Base-by-base conservation (phyloP, 306 rosid species). In the Bauhinia variegata region DNA sequence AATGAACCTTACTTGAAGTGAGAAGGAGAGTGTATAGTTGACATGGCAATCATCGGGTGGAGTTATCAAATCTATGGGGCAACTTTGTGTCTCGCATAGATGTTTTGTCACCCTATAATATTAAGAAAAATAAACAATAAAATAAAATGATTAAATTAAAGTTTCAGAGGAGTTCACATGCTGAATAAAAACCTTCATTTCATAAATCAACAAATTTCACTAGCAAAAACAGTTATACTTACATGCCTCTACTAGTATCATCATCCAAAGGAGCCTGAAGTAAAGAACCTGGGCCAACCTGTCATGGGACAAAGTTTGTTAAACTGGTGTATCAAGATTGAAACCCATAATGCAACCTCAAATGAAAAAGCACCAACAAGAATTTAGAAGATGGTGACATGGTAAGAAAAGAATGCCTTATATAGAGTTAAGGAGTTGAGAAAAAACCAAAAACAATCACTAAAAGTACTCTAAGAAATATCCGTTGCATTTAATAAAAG, bases 21-120 rank as follows among this genome's bases (percentile, higher is more conserved):
- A 93, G 79, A 89, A 89, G 63, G 98, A 86, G 41, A 87, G 97
- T 7, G 98, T 89, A 74, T 89, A 88, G 68, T 93, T 93, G 75
- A 89, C 91, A 83, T 93, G 98, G 82, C 98, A 93, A 70, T 93
- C 98, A 12, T 93, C 98, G 54, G 98, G 98, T 37, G 98, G 98
- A 61, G 97, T 88, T 65, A 93, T 86, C 80, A 93, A 78, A 85
- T 93, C 97, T 63, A 76, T 68, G 1, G 98, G 98, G 75, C 98
- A 93, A 66, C 79, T 77, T 77, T 80, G 86, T 65, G 89, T 78
- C 63, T 89, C 89, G 44, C 98, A 93, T 36, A 93, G 91, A 52
- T 84, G 76, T 37, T 81, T 80, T 52, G 97, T 89, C 63, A 89
- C 87, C 93, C 98, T 93, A 65, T 78, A 81, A 62, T 65, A 56